Conservation (phyloP, 2,329 filamentous ascomycete genomes). For the Botrytis pseudocinerea region DNA sequence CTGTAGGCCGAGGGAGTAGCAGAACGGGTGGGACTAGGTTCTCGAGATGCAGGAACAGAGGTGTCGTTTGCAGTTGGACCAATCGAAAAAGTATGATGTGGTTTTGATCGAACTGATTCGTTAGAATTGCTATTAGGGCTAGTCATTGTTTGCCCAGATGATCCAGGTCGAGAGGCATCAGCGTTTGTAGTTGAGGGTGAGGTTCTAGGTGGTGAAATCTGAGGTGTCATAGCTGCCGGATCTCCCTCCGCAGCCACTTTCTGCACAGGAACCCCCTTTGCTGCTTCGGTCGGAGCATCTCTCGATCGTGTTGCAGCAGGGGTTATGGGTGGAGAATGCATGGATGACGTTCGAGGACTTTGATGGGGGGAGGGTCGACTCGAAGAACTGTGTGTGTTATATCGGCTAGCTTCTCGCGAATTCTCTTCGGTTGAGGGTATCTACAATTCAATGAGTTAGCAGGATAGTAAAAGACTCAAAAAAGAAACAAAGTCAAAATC, state of each 20-base stretch:
- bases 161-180: conserved; percentile 39
- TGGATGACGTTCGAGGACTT: conserved; percentile 66
- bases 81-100: conserved; percentile 39
- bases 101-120: conserved; percentile 30
- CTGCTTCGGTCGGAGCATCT: conserved; percentile 45
- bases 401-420: conserved; percentile 60
- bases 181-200: conserved; percentile 43
- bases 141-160: conserved; percentile 38
- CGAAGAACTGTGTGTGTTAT: conserved; percentile 65
- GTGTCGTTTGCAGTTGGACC: conserved; percentile 42
- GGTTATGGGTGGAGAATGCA: conserved; percentile 87
- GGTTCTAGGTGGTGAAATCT: conserved; percentile 61
- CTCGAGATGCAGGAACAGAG: conserved; percentile 59
- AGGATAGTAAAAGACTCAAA: conserved; percentile 1
- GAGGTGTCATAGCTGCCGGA: conserved; percentile 63
- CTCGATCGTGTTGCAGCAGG: conserved; percentile 72
- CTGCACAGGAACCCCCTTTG: conserved; percentile 41
- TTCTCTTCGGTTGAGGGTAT: conserved; percentile 59
- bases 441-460: conserved; percentile 43
- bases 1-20: conserved; percentile 65
- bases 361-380: conserved; percentile 64
- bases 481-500: conserved; percentile 21
- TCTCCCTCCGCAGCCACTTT: conserved; percentile 44
- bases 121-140: conserved; percentile 33
- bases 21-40: conserved; percentile 64